Evolutionary conservation across 148 eudicot species (phyloP).

Genomic region (Polygonum aviculare): DNA sequence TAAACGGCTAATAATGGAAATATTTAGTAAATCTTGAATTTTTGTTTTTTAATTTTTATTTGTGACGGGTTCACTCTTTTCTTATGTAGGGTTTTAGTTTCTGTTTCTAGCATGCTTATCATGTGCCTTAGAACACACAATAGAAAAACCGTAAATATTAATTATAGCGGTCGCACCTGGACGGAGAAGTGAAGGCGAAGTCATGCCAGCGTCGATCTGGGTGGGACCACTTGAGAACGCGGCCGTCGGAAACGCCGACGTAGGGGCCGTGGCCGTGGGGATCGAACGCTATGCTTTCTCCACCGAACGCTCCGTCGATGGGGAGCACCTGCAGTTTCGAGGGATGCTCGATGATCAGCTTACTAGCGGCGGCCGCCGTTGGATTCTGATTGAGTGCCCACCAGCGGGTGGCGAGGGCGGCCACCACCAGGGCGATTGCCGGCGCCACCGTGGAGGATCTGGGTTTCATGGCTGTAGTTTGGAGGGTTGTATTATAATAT

Average conservation of each 20-base stretch:
- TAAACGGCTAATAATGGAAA: too few relatives aligned
- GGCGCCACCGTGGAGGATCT: neutral
- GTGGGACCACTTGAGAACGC: slow-evolving; percentile 28
- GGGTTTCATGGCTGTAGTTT: neutral
- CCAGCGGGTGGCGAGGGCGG: neutral
- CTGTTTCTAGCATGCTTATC: too few relatives aligned
- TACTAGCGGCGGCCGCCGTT: neutral
- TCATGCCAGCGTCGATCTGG: slow-evolving; percentile 29
- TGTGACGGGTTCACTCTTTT: too few relatives aligned
- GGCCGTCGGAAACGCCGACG: slow-evolving; percentile 32
- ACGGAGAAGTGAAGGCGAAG: slow-evolving; percentile 33
- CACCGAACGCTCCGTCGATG: slow-evolving; percentile 25
- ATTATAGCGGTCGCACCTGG: slow-evolving; percentile 18
- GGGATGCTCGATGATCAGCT: neutral
- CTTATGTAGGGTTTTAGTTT: too few relatives aligned
- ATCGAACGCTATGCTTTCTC: slow-evolving; percentile 35
- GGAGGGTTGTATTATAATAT: neutral
- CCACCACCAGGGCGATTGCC: neutral
- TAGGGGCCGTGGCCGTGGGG: slow-evolving; percentile 27
- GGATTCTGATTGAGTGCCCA: neutral
- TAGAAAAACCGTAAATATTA: too few relatives aligned
- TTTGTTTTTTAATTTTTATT: too few relatives aligned
- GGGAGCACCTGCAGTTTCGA: neutral
- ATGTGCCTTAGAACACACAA: too few relatives aligned
- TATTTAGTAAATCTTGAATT: too few relatives aligned